Evolutionary conservation across 2,329 filamentous ascomycete species (phyloP).

Genomic region (Blastomyces parvus): DNA sequence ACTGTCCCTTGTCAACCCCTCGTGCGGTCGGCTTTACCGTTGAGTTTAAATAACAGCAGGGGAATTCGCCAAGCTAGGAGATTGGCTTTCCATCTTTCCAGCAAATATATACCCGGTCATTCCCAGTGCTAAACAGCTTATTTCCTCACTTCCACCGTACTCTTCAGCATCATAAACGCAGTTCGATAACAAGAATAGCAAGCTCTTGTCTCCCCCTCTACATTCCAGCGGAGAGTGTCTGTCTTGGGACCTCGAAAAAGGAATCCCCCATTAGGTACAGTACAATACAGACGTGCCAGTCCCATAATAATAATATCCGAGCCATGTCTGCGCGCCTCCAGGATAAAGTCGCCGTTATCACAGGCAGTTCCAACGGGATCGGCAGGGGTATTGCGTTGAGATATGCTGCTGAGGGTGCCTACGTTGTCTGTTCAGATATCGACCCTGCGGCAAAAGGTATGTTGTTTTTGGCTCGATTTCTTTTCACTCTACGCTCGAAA

Average conservation of each 20-base stretch:
- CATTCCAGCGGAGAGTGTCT: too few relatives aligned
- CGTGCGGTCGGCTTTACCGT: too few relatives aligned
- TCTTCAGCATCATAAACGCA: background rate
- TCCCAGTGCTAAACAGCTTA: too few relatives aligned
- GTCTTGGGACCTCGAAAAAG: too few relatives aligned
- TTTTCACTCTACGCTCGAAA: background rate
- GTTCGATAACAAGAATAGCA: background rate
- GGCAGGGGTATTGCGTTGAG: conserved; percentile 17
- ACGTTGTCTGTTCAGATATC: conserved; percentile 19
- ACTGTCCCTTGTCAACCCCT: too few relatives aligned
- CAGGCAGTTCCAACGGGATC: conserved; percentile 17
- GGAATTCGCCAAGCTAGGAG: too few relatives aligned
- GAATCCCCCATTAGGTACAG: too few relatives aligned
- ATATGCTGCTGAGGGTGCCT: conserved; percentile 19
- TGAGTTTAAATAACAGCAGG: too few relatives aligned
- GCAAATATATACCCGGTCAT: too few relatives aligned
- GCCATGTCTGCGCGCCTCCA: conserved; percentile 8
- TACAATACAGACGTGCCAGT: background rate
- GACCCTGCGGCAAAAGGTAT: conserved; percentile 13
- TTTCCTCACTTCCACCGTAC: background rate
- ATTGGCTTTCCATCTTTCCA: too few relatives aligned
- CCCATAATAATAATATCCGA: background rate
- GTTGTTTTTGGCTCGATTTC: background rate
- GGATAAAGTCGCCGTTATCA: conserved; percentile 19
- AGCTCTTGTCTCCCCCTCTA: too few relatives aligned